Conservation (phyloP, 2,329 filamentous ascomycete species). For the Phaeoacremonium minimum region DNA sequence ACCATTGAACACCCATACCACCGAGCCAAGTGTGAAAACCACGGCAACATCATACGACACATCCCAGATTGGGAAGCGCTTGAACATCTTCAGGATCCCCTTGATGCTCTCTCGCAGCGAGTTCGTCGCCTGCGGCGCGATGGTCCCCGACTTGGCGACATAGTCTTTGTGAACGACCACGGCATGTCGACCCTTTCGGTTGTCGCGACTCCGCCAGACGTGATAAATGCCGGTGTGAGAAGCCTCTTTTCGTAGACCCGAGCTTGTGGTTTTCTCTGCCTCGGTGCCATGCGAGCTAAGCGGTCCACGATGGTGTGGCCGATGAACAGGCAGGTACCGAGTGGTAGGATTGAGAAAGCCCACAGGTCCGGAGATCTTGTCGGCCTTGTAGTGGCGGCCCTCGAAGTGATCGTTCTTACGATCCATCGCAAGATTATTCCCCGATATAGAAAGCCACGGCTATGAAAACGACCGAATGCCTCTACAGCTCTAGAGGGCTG, state of each 20-base stretch:
- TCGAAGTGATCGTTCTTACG: conserved; percentile 7
- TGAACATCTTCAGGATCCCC: conserved; percentile 28
- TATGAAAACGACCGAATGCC: no score
- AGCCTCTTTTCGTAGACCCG: not conserved
- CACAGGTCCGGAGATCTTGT: conserved; percentile 13
- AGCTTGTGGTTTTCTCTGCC: not conserved
- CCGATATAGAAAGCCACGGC: no score
- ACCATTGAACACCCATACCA: conserved; percentile 54
- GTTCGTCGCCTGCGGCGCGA: conserved; percentile 15
- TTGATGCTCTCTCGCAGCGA: conserved; percentile 15
- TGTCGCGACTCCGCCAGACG: conserved; percentile 37
- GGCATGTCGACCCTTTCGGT: conserved; percentile 35
- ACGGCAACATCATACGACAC: conserved; percentile 35
- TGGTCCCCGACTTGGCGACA: conserved; percentile 1
- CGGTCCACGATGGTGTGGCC: not conserved
- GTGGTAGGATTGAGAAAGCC: conserved; percentile 18
- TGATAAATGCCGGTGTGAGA: conserved; percentile 17
- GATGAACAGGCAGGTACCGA: conserved; percentile 7
- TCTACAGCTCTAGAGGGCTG: no score
- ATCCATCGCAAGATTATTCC: no score
- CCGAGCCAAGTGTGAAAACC: conserved; percentile 29
- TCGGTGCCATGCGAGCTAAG: not conserved
- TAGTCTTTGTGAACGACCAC: conserved; percentile 16
- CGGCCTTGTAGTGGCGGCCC: conserved; percentile 8
- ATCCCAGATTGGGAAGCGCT: conserved; percentile 33